Base-by-base conservation (phyloP, 148 eudicot species). In the Nepenthes gracilis region DNA sequence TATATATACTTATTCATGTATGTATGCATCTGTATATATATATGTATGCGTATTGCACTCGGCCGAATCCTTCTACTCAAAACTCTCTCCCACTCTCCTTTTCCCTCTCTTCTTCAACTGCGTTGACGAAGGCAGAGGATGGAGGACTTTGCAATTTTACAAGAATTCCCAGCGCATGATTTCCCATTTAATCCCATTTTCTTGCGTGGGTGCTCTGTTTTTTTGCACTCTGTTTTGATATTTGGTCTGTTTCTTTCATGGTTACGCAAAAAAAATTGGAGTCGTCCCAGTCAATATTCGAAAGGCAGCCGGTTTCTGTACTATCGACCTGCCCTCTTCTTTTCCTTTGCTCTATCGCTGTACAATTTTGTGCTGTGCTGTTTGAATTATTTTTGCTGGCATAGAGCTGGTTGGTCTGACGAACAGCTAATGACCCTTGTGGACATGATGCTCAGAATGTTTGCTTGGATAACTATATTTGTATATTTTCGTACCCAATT, bases 351-450 rank as follows among this genome's bases (percentile, higher is more conserved):
- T 45, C 66, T 87, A 35, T 65, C 77, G 47, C 12, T 78, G 9
- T 72, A 73, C 38, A 78, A 71, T 68, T 47, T 78, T 55, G 64
- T 59, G 35, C 58, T 74, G 1, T 80, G 76, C 61, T 58, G 72
- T n/a, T 70, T 80, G 62, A 60, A 58, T 61, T 70, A 70, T 60
- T 76, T 82, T 62, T 69, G 60, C 45, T 82, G 85, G 90, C 75
- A 72, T 63, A 68, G 47, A 68, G 72, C 38, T 72, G 83, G 67
- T 49, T 81, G 74, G 82, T 53, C 81, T 55, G 78, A 73, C 35
- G 85, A 78, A 61, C 72, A 78, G 51, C 54, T 78, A 8, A 40
- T 64, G 0, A 70, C 73, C 64, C 47, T 80, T 64, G 50, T 70
- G 48, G 90, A 80, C 67, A 74, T 77, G 10, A 59, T 55, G 1